phyloP scores from a whole-genome alignment of 306 rosid genomes.

The Cyclanthera cordifolia region DNA sequence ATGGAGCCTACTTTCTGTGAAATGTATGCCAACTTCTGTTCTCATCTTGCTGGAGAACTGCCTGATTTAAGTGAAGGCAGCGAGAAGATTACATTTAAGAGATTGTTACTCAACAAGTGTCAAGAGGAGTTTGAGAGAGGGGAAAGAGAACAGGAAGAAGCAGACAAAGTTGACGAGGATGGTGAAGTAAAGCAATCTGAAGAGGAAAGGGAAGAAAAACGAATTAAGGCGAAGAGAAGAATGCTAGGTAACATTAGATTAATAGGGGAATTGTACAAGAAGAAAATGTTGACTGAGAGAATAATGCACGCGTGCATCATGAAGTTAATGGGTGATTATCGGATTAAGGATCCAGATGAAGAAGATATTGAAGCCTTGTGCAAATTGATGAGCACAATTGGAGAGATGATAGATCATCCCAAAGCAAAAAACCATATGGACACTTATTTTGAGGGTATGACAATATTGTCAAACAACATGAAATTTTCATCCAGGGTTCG shows the following conservation, averaged over 20 bases:
- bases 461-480: constrained; percentile 55
- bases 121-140: constrained; percentile 99
- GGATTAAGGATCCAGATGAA: constrained; percentile 61
- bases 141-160: constrained; percentile 88
- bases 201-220: constrained; percentile 72
- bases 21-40: constrained; percentile 95
- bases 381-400: constrained; percentile 94
- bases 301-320: constrained; percentile 86
- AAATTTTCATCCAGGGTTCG: constrained; percentile 82
- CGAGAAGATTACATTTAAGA: constrained; percentile 83
- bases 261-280: constrained; percentile 92
- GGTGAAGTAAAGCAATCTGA: constrained; percentile 54
- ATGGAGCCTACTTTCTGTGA: constrained; percentile 99
- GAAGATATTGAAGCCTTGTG: constrained; percentile 91
- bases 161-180: constrained; percentile 73
- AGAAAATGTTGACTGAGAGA: constrained; percentile 89
- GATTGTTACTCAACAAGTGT: constrained; percentile 81
- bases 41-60: constrained; percentile 60
- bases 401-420: constrained; percentile 90
- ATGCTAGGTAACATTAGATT: constrained; percentile 94
- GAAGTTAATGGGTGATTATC: constrained; percentile 63
- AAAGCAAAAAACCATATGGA: constrained; percentile 82
- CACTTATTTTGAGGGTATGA: constrained; percentile 69
- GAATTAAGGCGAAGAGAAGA: constrained; percentile 71
- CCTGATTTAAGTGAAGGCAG: constrained; percentile 75